Base-by-base conservation (phyloP, 2,329 filamentous ascomycete species). In the Botryotinia narcissicola region DNA sequence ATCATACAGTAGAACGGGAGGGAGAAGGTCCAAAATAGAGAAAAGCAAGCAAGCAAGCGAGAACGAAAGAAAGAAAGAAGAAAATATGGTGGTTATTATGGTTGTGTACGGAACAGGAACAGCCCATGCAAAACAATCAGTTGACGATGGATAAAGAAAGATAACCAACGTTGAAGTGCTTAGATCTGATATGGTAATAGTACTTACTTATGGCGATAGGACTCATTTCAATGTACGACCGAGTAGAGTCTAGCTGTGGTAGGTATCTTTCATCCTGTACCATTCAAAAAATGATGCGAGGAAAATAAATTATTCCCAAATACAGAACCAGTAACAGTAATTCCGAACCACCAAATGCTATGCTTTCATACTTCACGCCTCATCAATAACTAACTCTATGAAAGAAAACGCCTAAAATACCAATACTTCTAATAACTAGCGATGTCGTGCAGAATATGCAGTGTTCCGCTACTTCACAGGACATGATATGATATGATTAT, bases 391-490 rank as follows among this genome's bases (percentile, higher is more conserved):
- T 35, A 42, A 18, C n/a, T 29, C 25, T 3, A 3, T 18, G 51
- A n/a, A 35, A 46, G 16, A 3, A 42, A 48, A 46, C 20, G 42
- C 42, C 42, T n/a, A 35, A 25, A 51, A 12, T 5, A 35, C 6
- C 37, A 37, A 37, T 14, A n/a, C 35, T 51, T 57, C 66, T 57
- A 32, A 59, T 57, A 25, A 59, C 25, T 44, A 57, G n/a, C 14
- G n/a, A 70, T 70, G 68, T 70, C 54, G 68, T 70, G 40, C 68
- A 61, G 54, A 70, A 44, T 61, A 46, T 70, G 68, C 40, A 48
- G 42, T 70, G 40, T 66, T 48, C 22, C 29, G 37, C 40, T 44
- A 20, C 59, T 62, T 42, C 16, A 20, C 8, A 61, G 44, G 40
- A 29, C 7, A 29, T 44, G 25, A 29, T 8, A 61, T 63, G 40